Percentiles rank a stretch among this genome's conserved stretches.
phyloP scores from a whole-genome alignment of 202 grass and related monocot genomes.

The Eragrostis tef region DNA sequence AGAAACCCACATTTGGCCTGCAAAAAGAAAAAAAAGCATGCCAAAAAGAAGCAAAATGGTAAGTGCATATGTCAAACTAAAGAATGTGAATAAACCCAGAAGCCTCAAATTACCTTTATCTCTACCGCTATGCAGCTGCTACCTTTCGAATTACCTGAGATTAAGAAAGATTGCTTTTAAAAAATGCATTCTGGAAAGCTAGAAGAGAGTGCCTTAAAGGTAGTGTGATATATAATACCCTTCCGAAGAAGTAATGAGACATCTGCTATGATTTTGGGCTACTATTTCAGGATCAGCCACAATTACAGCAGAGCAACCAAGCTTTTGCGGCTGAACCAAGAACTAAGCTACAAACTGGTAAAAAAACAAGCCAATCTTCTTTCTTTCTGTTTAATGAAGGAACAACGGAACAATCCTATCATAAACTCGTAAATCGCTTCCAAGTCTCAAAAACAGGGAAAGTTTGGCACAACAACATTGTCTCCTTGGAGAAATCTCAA shows the following conservation, averaged over 20 bases:
- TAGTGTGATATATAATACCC: background rate
- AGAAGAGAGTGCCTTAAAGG: slow-evolving; percentile 10
- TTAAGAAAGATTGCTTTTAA: slow-evolving; percentile 43
- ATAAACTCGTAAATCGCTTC: background rate
- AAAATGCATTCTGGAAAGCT: background rate
- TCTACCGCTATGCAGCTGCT: slow-evolving; percentile 78
- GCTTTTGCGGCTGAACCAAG: slow-evolving; percentile 6
- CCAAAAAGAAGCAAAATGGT: slow-evolving; percentile 16
- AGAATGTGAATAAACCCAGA: slow-evolving; percentile 35
- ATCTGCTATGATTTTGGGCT: slow-evolving; percentile 4
- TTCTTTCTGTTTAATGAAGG: background rate
- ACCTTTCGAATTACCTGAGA: slow-evolving; percentile 63
- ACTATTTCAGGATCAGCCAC: background rate
- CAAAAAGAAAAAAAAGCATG: slow-evolving; percentile 11
- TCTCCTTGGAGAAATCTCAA: background rate
- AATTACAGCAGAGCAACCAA: slow-evolving; percentile 5
- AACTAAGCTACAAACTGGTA: slow-evolving; percentile 6
- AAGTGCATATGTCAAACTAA: no score
- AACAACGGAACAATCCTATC: background rate
- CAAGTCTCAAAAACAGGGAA: background rate
- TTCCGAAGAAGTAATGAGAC: slow-evolving; percentile 6
- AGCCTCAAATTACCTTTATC: slow-evolving; percentile 74
- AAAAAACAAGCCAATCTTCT: background rate
- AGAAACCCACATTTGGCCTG: slow-evolving; percentile 96
- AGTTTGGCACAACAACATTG: background rate